Evolutionary conservation across 1,284 basidiomycete species (phyloP), one percentile per base, ranked within the genome.

Genomic region (Ustilago crameri): DNA sequence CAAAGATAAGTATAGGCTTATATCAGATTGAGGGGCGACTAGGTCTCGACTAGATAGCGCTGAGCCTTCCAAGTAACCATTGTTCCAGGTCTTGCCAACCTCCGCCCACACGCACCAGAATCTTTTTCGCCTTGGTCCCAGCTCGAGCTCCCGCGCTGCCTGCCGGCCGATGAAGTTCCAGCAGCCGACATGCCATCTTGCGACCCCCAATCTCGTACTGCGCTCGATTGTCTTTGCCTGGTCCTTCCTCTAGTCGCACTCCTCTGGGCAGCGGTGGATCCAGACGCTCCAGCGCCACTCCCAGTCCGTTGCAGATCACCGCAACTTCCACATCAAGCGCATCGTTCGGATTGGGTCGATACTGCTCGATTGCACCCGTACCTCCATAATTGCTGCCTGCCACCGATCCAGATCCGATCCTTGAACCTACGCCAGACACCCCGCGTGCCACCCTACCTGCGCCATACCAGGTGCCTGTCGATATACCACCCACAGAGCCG

Each of bases 81-180:
- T 90, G 84, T 76, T 89, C 89, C 65, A 94, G 85, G 84, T 93
- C 92, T 81, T 92, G 91, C 92, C 92, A 94, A 40, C 92, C 91
- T 26, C 81, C 81, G 4, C 76, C 80, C 2, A 81, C 81, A 10
- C 81, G 64, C 10, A 78, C 78, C 35, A 80, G 66, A n/a, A 82
- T 66, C 50, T 79, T 79, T 34, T 69, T 74, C 15, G 73, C 72
- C 37, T 79, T 79, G 18, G 69, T 76, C 3, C 68, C 66, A 2
- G 65, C 67, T 30, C 68, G 71, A 17, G 61, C 66, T 3, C 74
- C 74, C 9, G 76, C 74, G 35, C 61, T 60, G 18, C 63, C 68
- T 5, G 68, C 59, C 9, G 73, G 77, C 3, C 75, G 68, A 54
- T 90, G 83, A 51, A 86, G 86, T 81, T 88, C 91, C 44, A 93